Percentiles rank a stretch among this genome's conserved stretches.
These are phyloP conservation scores for Penstemon davidsonii DNA, from an alignment of 257 asterid species.

Conservation along the genomic window DNA sequence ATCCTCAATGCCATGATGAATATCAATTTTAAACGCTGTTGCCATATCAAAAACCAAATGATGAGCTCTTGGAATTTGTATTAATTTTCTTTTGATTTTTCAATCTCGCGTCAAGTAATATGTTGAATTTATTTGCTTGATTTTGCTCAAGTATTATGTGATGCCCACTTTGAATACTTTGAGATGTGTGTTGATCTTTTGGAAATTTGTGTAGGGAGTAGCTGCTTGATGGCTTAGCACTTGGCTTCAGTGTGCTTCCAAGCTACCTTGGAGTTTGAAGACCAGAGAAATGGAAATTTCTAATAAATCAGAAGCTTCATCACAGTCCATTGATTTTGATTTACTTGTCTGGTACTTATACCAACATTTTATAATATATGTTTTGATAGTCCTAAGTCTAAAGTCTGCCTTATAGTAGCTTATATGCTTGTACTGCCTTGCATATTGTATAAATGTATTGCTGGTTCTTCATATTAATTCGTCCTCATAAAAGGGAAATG, in stretches of 20 bases:
- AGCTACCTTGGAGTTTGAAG: constrained; percentile 27
- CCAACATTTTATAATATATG: background rate
- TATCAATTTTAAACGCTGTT: background rate
- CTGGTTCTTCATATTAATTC: constrained; percentile 2
- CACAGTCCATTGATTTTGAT: constrained; percentile 24
- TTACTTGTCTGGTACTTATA: constrained; percentile 8
- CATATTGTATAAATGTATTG: constrained; percentile 19
- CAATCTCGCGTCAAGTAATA: no score
- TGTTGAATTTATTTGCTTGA: background rate
- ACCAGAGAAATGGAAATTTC: constrained; percentile 12
- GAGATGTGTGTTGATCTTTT: background rate
- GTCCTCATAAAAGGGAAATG: constrained; percentile 1
- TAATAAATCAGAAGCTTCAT: constrained; percentile 27
- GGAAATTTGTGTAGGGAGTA: background rate
- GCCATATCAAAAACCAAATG: background rate
- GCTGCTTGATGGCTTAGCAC: constrained; percentile 2
- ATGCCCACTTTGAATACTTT: background rate
- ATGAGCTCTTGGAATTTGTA: background rate
- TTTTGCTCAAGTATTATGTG: background rate
- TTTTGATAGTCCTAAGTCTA: constrained; percentile 7
- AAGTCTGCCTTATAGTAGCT: background rate
- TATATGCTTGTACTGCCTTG: constrained; percentile 25
- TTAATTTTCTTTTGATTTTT: background rate
- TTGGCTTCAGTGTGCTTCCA: constrained; percentile 4
- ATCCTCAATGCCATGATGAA: background rate